Evolutionary conservation across 345 rosid species (phyloP).

Genomic region (Pistacia vera): DNA sequence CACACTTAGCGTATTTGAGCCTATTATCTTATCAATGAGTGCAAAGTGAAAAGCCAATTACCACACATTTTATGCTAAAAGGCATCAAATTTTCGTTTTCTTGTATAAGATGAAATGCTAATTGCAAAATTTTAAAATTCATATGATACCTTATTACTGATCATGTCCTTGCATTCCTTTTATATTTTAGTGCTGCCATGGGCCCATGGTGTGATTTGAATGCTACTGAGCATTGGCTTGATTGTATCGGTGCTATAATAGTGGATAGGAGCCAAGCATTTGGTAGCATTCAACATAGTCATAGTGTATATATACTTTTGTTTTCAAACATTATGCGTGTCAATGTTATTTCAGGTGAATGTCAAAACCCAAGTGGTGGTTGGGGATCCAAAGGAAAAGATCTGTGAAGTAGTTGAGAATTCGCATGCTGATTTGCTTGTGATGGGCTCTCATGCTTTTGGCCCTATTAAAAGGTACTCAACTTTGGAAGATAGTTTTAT

Average conservation of each 20-base stretch:
- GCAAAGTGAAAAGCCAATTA: too few species aligned
- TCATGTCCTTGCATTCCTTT: neutral
- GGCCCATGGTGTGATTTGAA: neutral
- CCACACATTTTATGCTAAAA: too few species aligned
- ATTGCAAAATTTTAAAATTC: neutral
- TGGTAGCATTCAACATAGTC: neutral
- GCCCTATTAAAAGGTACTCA: slow-evolving; percentile 77
- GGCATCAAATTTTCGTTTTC: too few species aligned
- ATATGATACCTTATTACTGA: neutral
- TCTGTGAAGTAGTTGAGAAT: slow-evolving; percentile 69
- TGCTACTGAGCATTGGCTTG: neutral
- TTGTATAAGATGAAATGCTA: neutral
- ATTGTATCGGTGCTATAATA: neutral
- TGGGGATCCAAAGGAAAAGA: slow-evolving; percentile 88
- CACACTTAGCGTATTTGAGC: too few species aligned
- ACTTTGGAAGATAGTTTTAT: neutral
- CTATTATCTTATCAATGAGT: too few species aligned
- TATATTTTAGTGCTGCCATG: neutral
- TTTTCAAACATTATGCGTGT: neutral
- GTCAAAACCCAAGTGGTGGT: slow-evolving; percentile 70
- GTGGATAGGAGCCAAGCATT: neutral
- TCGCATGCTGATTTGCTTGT: slow-evolving; percentile 73
- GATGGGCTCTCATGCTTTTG: slow-evolving; percentile 80
- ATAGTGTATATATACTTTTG: neutral
- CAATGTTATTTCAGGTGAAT: slow-evolving; percentile 39